phyloP scores from a whole-genome alignment of 2,329 filamentous ascomycete genomes.

The Fusarium sp. region DNA sequence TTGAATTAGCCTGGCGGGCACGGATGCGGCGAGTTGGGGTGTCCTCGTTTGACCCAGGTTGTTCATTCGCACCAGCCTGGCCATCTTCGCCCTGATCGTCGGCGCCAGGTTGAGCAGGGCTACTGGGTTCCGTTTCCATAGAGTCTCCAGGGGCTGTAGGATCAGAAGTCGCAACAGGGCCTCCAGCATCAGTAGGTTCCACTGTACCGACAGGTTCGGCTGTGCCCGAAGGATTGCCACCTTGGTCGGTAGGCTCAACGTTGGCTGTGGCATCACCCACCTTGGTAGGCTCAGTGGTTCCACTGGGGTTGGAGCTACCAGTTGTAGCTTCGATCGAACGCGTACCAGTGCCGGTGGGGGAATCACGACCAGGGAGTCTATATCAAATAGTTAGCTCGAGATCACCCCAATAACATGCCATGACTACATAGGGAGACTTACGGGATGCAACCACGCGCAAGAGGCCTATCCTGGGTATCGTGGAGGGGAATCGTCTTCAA shows the following conservation, averaged over 20 bases:
- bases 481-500: slow-evolving; percentile 25
- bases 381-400: not conserved
- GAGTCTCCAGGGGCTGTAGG: not conserved
- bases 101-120: not conserved
- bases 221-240: not conserved
- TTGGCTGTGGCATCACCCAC: not conserved
- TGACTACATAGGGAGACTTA: not conserved
- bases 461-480: not conserved
- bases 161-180: not conserved
- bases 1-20: not conserved
- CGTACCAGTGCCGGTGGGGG: not conserved
- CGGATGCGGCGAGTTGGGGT: not conserved
- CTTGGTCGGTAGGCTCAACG: not conserved
- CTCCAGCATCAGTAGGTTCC: not conserved
- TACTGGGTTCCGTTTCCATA: not conserved
- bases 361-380: not conserved
- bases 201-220: not conserved
- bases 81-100: not conserved
- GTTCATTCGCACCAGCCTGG: not conserved
- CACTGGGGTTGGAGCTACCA: not conserved
- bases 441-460: not conserved
- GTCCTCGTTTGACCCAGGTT: not conserved
- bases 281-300: not conserved
- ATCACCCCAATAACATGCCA: not conserved
- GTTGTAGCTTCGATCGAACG: not conserved